phyloP scores from a whole-genome alignment of 306 rosid genomes.

The Lupinus albus region DNA sequence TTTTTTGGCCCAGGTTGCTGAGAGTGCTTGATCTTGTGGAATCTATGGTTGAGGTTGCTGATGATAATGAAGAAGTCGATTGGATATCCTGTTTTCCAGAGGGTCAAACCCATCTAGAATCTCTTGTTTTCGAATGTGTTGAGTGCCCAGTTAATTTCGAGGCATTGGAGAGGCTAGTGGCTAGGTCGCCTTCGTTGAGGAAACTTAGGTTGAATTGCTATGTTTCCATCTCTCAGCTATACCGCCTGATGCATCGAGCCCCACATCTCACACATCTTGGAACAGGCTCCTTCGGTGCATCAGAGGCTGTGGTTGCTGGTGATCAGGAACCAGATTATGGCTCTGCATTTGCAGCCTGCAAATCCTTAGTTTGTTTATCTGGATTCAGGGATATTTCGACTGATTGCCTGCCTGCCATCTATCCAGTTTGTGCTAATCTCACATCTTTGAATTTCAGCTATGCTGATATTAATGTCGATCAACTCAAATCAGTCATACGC shows the following conservation, averaged over 20 bases:
- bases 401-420: slow-evolving; percentile 61
- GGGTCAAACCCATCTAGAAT: slow-evolving; percentile 58
- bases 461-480: slow-evolving; percentile 60
- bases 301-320: slow-evolving; percentile 46
- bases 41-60: slow-evolving; percentile 47
- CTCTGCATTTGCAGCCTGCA: slow-evolving; percentile 66
- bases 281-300: slow-evolving; percentile 59
- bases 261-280: slow-evolving; percentile 84
- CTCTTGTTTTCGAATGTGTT: slow-evolving; percentile 72
- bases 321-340: slow-evolving; percentile 64
- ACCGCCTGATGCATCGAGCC: slow-evolving; percentile 60
- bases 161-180: slow-evolving; percentile 75
- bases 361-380: slow-evolving; percentile 71
- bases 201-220: slow-evolving; percentile 63
- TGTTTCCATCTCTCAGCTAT: slow-evolving; percentile 58
- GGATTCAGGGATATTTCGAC: slow-evolving; percentile 68
- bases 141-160: slow-evolving; percentile 60
- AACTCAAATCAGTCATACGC: slow-evolving; percentile 61
- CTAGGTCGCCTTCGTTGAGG: slow-evolving; percentile 66
- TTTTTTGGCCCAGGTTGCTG: slow-evolving; percentile 55
- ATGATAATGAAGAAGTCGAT: slow-evolving; percentile 55
- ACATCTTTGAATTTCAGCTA: slow-evolving; percentile 74
- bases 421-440: slow-evolving; percentile 67
- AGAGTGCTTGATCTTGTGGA: slow-evolving; percentile 85
- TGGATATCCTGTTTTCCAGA: slow-evolving; percentile 79